These are phyloP conservation scores for Cubamyces lactineus DNA, from an alignment of 768 basidiomycete genomes.

Conservation along the genomic window DNA sequence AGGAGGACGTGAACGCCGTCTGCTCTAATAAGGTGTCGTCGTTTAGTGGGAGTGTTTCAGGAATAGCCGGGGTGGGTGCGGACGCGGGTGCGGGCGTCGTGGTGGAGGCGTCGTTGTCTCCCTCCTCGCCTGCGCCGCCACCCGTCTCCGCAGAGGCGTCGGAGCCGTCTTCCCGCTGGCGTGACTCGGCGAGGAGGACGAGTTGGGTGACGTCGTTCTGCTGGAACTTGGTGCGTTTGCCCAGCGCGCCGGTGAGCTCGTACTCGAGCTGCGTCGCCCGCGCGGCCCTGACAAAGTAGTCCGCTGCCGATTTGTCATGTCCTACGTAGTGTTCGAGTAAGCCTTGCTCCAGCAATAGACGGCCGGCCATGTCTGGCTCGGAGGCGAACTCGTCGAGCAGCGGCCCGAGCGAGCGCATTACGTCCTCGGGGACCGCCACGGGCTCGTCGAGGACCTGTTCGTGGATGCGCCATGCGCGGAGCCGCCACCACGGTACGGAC, in stretches of 20 bases:
- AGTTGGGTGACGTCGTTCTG: constrained; percentile 84
- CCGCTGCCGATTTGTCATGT: constrained; percentile 78
- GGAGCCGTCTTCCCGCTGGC: constrained; percentile 31
- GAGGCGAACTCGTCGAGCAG: constrained; percentile 44
- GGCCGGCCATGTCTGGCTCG: constrained; percentile 69
- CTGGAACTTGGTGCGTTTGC: constrained; percentile 95
- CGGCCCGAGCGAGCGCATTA: constrained; percentile 45
- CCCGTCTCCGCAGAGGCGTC: constrained; percentile 5
- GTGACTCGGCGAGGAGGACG: constrained; percentile 90
- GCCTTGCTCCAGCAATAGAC: constrained; percentile 75
- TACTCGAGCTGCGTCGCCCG: constrained; percentile 79
- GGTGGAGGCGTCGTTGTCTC: constrained; percentile 4
- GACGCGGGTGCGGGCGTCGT: not conserved
- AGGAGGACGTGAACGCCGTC: constrained; percentile 86
- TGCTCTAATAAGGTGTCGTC: constrained; percentile 97
- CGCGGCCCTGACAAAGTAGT: constrained; percentile 78
- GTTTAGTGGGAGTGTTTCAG: constrained; percentile 84
- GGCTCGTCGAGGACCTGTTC: constrained; percentile 85
- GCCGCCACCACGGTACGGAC: constrained; percentile 78
- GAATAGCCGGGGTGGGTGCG: constrained; percentile 44
- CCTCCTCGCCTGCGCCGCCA: constrained; percentile 6
- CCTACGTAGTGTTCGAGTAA: constrained; percentile 75
- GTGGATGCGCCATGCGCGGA: constrained; percentile 75
- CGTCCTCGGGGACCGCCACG: constrained; percentile 54
- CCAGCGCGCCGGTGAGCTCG: constrained; percentile 90